These are phyloP conservation scores for Hymenoscyphus salicellus DNA, from an alignment of 2,329 filamentous ascomycete genomes.

Conservation along the genomic window DNA sequence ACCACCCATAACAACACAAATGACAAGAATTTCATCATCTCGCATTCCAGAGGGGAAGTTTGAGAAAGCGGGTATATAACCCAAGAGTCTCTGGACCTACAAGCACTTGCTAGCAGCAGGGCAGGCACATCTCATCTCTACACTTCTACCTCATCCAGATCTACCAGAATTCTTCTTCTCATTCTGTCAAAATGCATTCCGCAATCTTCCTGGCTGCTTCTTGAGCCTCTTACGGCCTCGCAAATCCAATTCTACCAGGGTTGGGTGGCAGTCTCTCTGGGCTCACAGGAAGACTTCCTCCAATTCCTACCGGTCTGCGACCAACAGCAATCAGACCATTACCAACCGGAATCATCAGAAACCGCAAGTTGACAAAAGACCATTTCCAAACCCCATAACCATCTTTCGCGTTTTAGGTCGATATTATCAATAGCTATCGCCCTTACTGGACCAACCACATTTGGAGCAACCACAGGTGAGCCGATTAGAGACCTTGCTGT, in stretches of 20 bases:
- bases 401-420: too few species aligned
- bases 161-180: background rate
- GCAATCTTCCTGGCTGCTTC: background rate
- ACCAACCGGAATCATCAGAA: too few species aligned
- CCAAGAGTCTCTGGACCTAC: background rate
- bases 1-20: background rate
- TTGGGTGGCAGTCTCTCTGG: background rate
- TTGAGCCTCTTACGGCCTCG: too few species aligned
- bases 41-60: background rate
- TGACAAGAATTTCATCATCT: background rate
- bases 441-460: too few species aligned
- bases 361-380: too few species aligned
- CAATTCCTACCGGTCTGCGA: background rate
- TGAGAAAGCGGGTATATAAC: background rate
- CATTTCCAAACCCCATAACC: too few species aligned
- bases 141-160: background rate
- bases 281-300: background rate
- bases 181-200: background rate
- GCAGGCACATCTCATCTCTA: background rate
- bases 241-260: too few species aligned
- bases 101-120: background rate
- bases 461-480: too few species aligned
- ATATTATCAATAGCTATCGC: too few species aligned
- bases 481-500: too few species aligned
- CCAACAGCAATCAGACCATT: too few species aligned